Percentiles rank a stretch among this genome's conserved stretches.
Conservation (phyloP, 2,329 filamentous ascomycete genomes). For the Pseudocercospora pini-densiflorae region DNA sequence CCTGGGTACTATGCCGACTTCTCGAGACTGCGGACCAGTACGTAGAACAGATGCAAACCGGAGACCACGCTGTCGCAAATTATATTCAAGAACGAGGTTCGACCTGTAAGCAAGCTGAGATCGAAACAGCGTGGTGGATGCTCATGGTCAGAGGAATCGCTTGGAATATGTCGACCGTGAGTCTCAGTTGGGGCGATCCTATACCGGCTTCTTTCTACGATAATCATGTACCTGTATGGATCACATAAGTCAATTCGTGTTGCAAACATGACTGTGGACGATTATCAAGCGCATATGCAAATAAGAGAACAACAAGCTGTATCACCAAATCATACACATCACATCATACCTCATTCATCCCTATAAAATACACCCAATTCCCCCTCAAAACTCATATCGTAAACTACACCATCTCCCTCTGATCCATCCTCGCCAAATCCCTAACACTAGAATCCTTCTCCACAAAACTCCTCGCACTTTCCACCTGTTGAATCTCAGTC, state of each 20-base stretch:
- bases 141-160: constrained; percentile 7
- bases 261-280: too few species aligned
- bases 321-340: too few species aligned
- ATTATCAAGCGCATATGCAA: too few species aligned
- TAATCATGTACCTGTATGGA: constrained; percentile 11
- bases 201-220: constrained; percentile 11
- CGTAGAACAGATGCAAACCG: neutral
- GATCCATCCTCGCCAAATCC: constrained; percentile 15
- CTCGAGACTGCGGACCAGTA: neutral
- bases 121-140: constrained; percentile 12
- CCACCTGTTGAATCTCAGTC: constrained; percentile 21
- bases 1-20: constrained; percentile 7
- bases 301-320: too few species aligned
- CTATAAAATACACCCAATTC: neutral
- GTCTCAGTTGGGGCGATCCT: neutral
- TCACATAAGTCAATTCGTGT: too few species aligned
- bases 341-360: neutral
- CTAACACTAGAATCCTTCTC: constrained; percentile 10
- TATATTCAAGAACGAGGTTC: constrained; percentile 7
- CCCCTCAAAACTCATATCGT: neutral
- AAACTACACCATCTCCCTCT: constrained; percentile 15
- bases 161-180: constrained; percentile 14
- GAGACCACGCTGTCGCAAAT: neutral
- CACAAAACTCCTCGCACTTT: constrained; percentile 9
- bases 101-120: neutral